These are phyloP conservation scores for Alloteropsis semialata DNA, from an alignment of 176 grass and related monocot genomes.

Conservation along the genomic window DNA sequence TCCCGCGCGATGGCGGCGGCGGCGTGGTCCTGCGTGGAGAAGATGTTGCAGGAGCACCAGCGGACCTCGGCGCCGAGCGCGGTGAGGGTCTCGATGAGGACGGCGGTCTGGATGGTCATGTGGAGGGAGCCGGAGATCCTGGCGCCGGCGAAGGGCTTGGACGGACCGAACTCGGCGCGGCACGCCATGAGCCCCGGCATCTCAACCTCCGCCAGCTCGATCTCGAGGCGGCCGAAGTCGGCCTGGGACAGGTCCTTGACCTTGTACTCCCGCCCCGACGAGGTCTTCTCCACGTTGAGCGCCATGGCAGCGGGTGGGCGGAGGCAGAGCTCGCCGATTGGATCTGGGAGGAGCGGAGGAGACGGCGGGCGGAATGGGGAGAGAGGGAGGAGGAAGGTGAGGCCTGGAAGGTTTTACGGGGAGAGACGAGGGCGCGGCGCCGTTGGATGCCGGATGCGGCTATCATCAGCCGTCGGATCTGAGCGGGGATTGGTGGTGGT, in stretches of 20 bases:
- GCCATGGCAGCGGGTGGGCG: conserved; percentile 43
- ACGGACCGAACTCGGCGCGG: conserved; percentile 79
- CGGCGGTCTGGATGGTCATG: conserved; percentile 99
- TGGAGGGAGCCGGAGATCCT: conserved; percentile 91
- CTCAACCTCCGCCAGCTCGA: conserved; percentile 94
- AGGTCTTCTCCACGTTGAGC: conserved; percentile 90
- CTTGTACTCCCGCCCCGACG: conserved; percentile 82
- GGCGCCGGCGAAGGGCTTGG: conserved; percentile 73
- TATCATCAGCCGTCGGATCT: conserved; percentile 15
- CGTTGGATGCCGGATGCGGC: neutral
- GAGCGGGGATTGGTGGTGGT: conserved; percentile 35
- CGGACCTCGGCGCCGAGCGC: conserved; percentile 89
- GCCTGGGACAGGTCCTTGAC: conserved; percentile 95
- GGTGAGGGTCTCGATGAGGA: conserved; percentile 96
- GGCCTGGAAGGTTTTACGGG: conserved; percentile 13
- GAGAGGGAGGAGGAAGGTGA: neutral
- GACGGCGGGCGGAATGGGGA: conserved; percentile 1
- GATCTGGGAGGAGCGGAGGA: conserved; percentile 19
- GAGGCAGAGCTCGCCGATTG: neutral
- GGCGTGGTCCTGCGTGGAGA: conserved; percentile 98
- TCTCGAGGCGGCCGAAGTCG: conserved; percentile 88
- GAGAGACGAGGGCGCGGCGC: neutral
- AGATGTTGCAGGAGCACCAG: conserved; percentile 99
- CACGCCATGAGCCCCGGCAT: conserved; percentile 96
- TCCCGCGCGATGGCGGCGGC: conserved; percentile 93